Percentiles rank a stretch among this genome's conserved stretches.
Conservation (phyloP, 306 rosid genomes). For the Cyclanthera cordifolia region DNA sequence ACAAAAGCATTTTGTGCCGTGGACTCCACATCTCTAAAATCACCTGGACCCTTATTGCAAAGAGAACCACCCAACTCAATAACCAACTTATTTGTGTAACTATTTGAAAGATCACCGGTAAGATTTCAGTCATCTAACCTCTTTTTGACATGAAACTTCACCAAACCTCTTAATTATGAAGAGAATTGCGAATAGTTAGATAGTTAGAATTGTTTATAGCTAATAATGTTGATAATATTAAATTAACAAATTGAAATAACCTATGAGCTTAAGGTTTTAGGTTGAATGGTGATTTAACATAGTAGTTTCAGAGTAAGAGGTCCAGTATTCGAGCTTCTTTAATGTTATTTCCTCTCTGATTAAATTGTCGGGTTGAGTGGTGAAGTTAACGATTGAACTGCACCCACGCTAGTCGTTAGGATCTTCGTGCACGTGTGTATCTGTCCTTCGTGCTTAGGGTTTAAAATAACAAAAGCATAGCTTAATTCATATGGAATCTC, state of each 20-base stretch:
- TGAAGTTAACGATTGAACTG: background rate
- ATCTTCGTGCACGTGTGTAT: background rate
- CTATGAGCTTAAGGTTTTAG: too few species aligned
- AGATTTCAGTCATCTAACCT: background rate
- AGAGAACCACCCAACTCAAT: background rate
- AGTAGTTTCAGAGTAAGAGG: too few species aligned
- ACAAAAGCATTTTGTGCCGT: slow-evolving; percentile 62
- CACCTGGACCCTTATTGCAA: slow-evolving; percentile 40
- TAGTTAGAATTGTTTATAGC: background rate
- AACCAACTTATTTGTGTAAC: background rate
- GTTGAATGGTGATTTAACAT: too few species aligned
- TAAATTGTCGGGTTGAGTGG: too few species aligned
- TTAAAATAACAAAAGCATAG: background rate
- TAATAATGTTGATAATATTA: too few species aligned
- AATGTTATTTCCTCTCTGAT: too few species aligned
- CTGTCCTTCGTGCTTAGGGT: background rate
- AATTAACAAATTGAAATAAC: too few species aligned
- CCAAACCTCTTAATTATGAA: background rate
- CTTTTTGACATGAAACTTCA: too few species aligned
- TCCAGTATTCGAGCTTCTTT: too few species aligned
- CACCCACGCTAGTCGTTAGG: background rate
- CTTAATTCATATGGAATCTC: background rate
- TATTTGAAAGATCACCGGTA: background rate
- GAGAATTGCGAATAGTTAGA: background rate
- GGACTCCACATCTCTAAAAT: slow-evolving; percentile 36